Evolutionary conservation across 129 eudicot genomes (phyloP).

Genomic region (Lactuca saligna): DNA sequence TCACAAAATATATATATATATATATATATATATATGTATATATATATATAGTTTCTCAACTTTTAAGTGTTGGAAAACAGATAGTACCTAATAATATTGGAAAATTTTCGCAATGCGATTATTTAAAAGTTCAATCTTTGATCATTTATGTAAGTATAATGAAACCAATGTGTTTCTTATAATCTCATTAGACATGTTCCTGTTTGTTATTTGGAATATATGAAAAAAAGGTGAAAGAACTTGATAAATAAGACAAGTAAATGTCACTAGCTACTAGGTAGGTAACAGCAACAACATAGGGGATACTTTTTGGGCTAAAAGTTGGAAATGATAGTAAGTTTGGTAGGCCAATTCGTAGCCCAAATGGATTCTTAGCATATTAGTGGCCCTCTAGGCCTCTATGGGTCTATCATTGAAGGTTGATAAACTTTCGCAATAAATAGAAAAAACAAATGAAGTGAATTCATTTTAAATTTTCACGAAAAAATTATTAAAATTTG

Average conservation of each 20-base stretch:
- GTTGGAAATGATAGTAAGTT: slow-evolving; percentile 2
- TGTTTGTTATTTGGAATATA: neutral
- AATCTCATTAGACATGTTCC: neutral
- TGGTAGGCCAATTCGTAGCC: neutral
- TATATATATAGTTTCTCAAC: no score
- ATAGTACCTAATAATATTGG: no score
- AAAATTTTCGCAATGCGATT: no score
- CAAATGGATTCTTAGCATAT: neutral
- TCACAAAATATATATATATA: no score
- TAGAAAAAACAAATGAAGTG: neutral
- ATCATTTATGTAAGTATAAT: neutral
- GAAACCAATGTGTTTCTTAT: neutral
- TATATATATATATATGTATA: no score
- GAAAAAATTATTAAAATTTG: neutral
- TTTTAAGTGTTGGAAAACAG: no score
- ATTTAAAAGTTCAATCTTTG: neutral
- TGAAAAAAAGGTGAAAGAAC: neutral
- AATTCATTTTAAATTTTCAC: no score
- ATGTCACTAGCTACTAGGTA: neutral
- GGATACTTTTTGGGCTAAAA: neutral
- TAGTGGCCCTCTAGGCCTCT: neutral
- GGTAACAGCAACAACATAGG: neutral
- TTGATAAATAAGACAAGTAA: neutral
- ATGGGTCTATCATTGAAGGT: neutral
- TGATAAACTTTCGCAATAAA: neutral